Conservation (phyloP, 2,329 filamentous ascomycete species). For the Whalleya microplaca region DNA sequence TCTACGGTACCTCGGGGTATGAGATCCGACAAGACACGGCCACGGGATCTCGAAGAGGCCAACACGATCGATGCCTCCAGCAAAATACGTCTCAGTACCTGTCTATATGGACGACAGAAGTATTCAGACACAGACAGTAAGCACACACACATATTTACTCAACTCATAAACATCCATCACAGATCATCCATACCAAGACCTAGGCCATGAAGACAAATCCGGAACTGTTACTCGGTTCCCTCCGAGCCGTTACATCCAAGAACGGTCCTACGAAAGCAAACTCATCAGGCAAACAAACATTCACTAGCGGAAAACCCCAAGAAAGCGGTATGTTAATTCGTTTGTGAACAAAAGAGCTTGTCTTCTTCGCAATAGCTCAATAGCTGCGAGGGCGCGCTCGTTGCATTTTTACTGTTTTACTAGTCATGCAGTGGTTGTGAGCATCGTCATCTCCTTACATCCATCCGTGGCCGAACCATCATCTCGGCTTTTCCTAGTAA, state of each 20-base stretch:
- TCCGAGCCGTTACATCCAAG: neutral
- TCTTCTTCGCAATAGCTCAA: neutral
- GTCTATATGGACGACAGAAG: too few species aligned
- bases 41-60: too few species aligned
- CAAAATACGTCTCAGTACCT: too few species aligned
- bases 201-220: neutral
- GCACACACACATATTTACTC: neutral
- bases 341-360: neutral
- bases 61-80: too few species aligned
- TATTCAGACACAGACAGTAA: too few species aligned
- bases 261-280: neutral
- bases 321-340: neutral
- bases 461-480: slow-evolving; percentile 20
- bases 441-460: slow-evolving; percentile 21
- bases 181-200: neutral
- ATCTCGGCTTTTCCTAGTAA: slow-evolving; percentile 29
- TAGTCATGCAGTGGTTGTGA: slow-evolving; percentile 27
- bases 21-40: too few species aligned
- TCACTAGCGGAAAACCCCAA: neutral
- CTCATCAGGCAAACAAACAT: neutral
- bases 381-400: neutral
- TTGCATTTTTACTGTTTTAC: slow-evolving; percentile 4
- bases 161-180: neutral
- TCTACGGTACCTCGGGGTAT: too few species aligned
- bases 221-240: neutral